Base-by-base conservation (phyloP, 805 yeast species). In the Candida maesae region DNA sequence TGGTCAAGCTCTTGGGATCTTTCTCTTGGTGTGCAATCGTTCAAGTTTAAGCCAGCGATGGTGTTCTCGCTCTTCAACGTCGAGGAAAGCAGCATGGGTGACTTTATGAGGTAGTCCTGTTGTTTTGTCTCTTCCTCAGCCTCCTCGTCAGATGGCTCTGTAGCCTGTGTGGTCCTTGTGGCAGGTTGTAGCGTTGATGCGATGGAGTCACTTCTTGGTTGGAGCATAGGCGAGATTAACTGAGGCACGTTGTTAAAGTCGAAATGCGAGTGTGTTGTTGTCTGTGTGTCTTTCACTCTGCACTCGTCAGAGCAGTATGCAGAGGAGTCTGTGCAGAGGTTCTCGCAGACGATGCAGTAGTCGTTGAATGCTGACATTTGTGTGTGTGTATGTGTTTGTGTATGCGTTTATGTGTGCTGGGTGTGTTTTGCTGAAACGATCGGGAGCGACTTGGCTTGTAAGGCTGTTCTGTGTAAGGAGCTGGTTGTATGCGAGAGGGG, bases 311-410 rank as follows among this genome's bases (percentile, higher is more conserved):
- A 70, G 61, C 78, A 73, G 63, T 72, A 73, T 41, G 68, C 68
- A 11, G 67, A 51, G 20, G 66, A 67, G 11, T 59, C 54, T 10
- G 68, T 51, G 55, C 76, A 73, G 46, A 68, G 66, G 51, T 68
- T 71, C 52, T 76, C 81, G 60, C 83, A 77, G 42, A 73, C 79
- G 35, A 74, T 66, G 64, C 83, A 77, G 60, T 63, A 77, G 56
- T 77, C 81, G 54, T 70, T 73, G 47, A 66, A 60, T 48, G 78
- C 70, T 36, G 64, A 49, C 59, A 55, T 56, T 23, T 14, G 20
- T 5, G 13, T 24, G 36, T 33, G 21, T 34, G 26, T n/a, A 21
- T n/a, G n/a, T n/a, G n/a, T n/a, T n/a, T n/a, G n/a, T n/a, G n/a
- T n/a, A n/a, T n/a, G n/a, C n/a, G n/a, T n/a, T n/a, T n/a, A n/a